Evolutionary conservation across 169 alveolate species (phyloP).

Genomic region (Plasmodium blacklocki): DNA sequence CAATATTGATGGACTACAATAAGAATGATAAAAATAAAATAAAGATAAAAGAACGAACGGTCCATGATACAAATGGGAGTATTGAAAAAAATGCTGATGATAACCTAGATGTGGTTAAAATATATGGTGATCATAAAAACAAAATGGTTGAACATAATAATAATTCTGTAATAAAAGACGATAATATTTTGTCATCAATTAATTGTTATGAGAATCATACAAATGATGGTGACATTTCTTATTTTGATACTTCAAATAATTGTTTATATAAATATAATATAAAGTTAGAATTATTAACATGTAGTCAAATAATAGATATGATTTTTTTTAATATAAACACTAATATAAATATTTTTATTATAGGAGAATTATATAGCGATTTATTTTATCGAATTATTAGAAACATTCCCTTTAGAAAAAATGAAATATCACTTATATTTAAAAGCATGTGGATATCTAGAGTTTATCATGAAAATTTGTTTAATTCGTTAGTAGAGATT

Average conservation of each 20-base stretch:
- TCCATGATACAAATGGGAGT: background rate
- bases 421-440: constrained; percentile 37
- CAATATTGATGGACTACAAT: constrained; percentile 15
- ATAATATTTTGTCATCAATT: background rate
- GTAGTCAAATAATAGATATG: constrained; percentile 55
- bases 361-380: constrained; percentile 60
- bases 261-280: background rate
- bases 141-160: no score
- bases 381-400: constrained; percentile 53
- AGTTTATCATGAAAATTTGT: constrained; percentile 57
- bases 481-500: constrained; percentile 36
- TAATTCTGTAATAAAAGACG: background rate
- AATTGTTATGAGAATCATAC: background rate
- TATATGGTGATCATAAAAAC: no score
- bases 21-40: background rate
- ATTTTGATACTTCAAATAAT: background rate
- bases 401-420: constrained; percentile 33
- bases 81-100: background rate
- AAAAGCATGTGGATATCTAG: constrained; percentile 74
- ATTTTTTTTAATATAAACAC: constrained; percentile 53
- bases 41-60: background rate
- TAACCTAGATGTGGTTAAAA: background rate
- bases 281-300: constrained; percentile 58
- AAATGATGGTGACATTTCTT: background rate
- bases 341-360: constrained; percentile 23